Evolutionary conservation across 1,139 yeast species (phyloP).

Genomic region (Saccharomyces hybrid): DNA sequence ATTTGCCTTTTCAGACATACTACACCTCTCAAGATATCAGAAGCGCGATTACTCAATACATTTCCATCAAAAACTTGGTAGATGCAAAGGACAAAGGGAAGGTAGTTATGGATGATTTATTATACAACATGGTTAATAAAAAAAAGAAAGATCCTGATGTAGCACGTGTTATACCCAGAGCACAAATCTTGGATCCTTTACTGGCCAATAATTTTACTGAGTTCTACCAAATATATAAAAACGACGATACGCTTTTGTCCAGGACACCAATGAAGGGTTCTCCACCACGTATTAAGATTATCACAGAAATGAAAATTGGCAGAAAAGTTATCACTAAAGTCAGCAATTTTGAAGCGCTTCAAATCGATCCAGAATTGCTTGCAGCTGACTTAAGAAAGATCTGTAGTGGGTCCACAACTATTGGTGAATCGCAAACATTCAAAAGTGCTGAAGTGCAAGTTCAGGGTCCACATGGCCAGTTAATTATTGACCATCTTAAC

Average conservation of each 20-base stretch:
- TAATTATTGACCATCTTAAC: slow-evolving; percentile 51
- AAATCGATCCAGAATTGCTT: slow-evolving; percentile 55
- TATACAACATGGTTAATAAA: slow-evolving; percentile 31
- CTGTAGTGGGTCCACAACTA: slow-evolving; percentile 86
- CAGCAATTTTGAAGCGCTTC: slow-evolving; percentile 59
- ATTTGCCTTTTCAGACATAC: slow-evolving; percentile 33
- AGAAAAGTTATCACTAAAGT: slow-evolving; percentile 73
- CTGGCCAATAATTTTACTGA: slow-evolving; percentile 46
- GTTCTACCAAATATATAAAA: slow-evolving; percentile 48
- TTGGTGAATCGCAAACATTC: slow-evolving; percentile 54
- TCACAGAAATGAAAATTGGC: slow-evolving; percentile 75
- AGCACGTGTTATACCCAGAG: slow-evolving; percentile 38
- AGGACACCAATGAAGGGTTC: slow-evolving; percentile 49
- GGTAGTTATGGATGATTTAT: slow-evolving; percentile 47
- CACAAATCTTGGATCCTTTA: slow-evolving; percentile 45
- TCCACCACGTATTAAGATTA: slow-evolving; percentile 58
- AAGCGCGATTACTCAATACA: slow-evolving; percentile 46
- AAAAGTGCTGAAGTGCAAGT: slow-evolving; percentile 59
- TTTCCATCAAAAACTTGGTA: slow-evolving; percentile 45
- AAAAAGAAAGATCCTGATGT: slow-evolving; percentile 24
- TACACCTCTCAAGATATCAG: slow-evolving; percentile 53
- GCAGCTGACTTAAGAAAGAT: slow-evolving; percentile 64
- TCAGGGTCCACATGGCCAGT: slow-evolving; percentile 81
- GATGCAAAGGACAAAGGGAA: slow-evolving; percentile 42
- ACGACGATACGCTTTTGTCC: slow-evolving; percentile 35